Percentiles rank a stretch among this genome's conserved stretches.
Conservation (phyloP, 1,139 yeast genomes). For the Zygotorulaspora mrakii region DNA sequence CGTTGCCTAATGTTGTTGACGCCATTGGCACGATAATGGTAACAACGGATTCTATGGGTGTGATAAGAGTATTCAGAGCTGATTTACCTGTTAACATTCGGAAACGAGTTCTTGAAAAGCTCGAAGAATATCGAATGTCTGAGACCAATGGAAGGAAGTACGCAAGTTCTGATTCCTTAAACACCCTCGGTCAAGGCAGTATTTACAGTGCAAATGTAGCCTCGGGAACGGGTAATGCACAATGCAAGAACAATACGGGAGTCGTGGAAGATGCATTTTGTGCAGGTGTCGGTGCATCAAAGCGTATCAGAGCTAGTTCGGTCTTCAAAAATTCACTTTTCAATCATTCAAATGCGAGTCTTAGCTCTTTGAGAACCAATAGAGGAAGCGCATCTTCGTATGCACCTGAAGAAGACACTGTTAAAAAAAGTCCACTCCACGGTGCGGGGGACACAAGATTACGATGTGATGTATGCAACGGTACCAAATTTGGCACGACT, state of each 20-base stretch:
- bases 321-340: constrained; percentile 19
- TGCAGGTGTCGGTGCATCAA: neutral
- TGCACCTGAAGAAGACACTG: constrained; percentile 9
- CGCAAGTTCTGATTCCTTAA: constrained; percentile 15
- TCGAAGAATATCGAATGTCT: constrained; percentile 16
- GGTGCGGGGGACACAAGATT: too few species aligned
- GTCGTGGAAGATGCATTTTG: neutral
- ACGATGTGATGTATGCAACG: constrained; percentile 39
- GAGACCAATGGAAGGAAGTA: constrained; percentile 6
- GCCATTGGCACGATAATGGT: constrained; percentile 48
- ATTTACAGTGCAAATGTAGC: neutral
- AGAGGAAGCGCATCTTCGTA: constrained; percentile 12
- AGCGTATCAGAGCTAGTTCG: constrained; percentile 19
- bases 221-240: neutral
- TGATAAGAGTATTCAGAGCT: constrained; percentile 72
- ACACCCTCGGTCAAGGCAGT: constrained; percentile 3
- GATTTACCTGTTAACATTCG: constrained; percentile 57
- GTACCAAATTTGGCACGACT: constrained; percentile 35
- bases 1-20: constrained; percentile 25
- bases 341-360: constrained; percentile 15
- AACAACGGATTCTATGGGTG: constrained; percentile 72
- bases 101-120: constrained; percentile 30
- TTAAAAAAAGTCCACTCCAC: constrained; percentile 16
- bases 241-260: neutral
- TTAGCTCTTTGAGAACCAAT: constrained; percentile 12